phyloP scores from a whole-genome alignment of 1,139 yeast species.

The Saccharomyces hybrid region DNA sequence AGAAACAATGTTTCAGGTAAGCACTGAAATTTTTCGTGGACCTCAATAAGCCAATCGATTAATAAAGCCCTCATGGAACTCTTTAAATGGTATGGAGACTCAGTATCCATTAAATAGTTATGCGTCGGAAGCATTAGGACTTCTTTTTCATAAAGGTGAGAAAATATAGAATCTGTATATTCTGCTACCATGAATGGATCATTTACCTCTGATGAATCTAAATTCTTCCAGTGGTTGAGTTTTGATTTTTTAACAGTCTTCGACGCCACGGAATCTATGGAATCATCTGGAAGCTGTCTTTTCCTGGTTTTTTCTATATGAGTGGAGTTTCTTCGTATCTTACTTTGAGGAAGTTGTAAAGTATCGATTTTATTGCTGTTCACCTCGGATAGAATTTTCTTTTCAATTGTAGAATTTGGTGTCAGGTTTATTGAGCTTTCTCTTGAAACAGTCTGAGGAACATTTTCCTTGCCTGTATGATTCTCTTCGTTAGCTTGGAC shows the following conservation, averaged over 20 bases:
- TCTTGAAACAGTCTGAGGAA: neutral
- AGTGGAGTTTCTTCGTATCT: neutral
- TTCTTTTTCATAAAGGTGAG: slow-evolving; percentile 64
- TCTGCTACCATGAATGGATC: slow-evolving; percentile 91
- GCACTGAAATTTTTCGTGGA: slow-evolving; percentile 76
- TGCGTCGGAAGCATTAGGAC: slow-evolving; percentile 63
- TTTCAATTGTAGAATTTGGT: neutral
- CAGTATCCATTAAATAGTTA: slow-evolving; percentile 43
- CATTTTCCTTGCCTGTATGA: neutral
- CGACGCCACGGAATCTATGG: neutral
- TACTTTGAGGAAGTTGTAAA: neutral
- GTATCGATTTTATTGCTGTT: neutral
- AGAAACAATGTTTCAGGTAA: slow-evolving; percentile 82
- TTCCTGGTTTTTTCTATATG: neutral
- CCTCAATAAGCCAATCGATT: slow-evolving; percentile 91
- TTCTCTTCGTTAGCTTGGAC: neutral
- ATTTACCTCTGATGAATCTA: slow-evolving; percentile 72
- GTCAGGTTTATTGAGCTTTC: neutral
- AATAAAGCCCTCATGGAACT: slow-evolving; percentile 82
- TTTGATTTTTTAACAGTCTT: slow-evolving; percentile 17
- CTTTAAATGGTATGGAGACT: slow-evolving; percentile 51
- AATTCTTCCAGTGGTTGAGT: slow-evolving; percentile 48
- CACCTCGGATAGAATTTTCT: neutral
- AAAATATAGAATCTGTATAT: slow-evolving; percentile 77
- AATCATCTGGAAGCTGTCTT: neutral